Percentiles rank a stretch among this genome's conserved stretches.
Evolutionary conservation across 371 early-diverging fungal species (phyloP).

Genomic region (Apophysomyces trapeziformis): DNA sequence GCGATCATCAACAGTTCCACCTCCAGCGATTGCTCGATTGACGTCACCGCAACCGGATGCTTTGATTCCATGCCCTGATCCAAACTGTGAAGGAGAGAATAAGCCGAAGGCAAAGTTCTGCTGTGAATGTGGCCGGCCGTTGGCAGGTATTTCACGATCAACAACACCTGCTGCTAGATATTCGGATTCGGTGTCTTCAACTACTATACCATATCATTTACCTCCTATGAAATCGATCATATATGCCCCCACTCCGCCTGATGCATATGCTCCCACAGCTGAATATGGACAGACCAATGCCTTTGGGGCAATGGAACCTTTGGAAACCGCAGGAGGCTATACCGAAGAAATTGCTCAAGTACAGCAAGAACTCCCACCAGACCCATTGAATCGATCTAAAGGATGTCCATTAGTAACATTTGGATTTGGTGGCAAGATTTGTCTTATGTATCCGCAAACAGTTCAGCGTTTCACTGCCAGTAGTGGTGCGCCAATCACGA

Average conservation of each 20-base stretch:
- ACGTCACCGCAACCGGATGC: slow-evolving; percentile 37
- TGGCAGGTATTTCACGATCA: slow-evolving; percentile 51
- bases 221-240: background rate
- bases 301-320: background rate
- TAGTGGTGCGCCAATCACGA: slow-evolving; percentile 53
- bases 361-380: slow-evolving; percentile 40
- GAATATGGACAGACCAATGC: background rate
- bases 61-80: slow-evolving; percentile 56
- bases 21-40: slow-evolving; percentile 24
- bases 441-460: slow-evolving; percentile 74
- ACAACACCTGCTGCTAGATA: slow-evolving; percentile 39
- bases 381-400: slow-evolving; percentile 69
- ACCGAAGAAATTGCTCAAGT: slow-evolving; percentile 27
- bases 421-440: slow-evolving; percentile 88
- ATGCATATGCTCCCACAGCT: slow-evolving; percentile 20
- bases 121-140: slow-evolving; percentile 69
- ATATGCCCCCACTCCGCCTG: background rate
- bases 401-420: slow-evolving; percentile 80
- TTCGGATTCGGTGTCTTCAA: background rate
- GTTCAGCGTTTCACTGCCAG: slow-evolving; percentile 65
- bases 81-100: slow-evolving; percentile 67
- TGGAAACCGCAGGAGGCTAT: background rate
- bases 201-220: background rate
- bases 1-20: slow-evolving; percentile 24
- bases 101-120: slow-evolving; percentile 72